phyloP scores from a whole-genome alignment of 192 early-diverging fungal species.

The Coemansia guatemalensis region DNA sequence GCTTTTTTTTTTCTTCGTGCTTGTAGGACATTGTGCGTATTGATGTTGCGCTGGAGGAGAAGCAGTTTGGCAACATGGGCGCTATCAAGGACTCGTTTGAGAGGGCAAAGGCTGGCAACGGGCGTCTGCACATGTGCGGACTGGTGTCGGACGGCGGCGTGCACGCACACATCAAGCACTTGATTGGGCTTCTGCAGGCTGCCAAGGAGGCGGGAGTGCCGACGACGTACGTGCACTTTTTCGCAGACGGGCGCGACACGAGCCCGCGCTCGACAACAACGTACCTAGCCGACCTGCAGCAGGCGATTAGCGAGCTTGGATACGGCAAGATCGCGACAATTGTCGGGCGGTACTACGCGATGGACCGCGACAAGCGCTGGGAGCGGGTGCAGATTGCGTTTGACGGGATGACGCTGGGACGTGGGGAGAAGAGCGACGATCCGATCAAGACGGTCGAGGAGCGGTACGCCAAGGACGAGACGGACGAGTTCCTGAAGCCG shows the following conservation, averaged over 20 bases:
- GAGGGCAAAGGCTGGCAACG: slow-evolving; percentile 75
- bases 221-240: slow-evolving; percentile 90
- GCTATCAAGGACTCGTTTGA: slow-evolving; percentile 82
- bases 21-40: slow-evolving; percentile 96
- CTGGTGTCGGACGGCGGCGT: slow-evolving; percentile 98
- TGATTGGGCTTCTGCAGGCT: slow-evolving; percentile 75
- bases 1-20: background rate
- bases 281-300: slow-evolving; percentile 75
- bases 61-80: slow-evolving; percentile 71
- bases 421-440: slow-evolving; percentile 72
- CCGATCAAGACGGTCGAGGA: slow-evolving; percentile 71
- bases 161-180: slow-evolving; percentile 93
- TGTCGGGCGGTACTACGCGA: slow-evolving; percentile 97
- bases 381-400: slow-evolving; percentile 95
- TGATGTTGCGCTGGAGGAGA: slow-evolving; percentile 86
- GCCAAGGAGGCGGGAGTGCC: slow-evolving; percentile 86
- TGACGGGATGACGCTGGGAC: slow-evolving; percentile 79
- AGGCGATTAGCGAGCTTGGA: slow-evolving; percentile 54
- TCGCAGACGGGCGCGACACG: slow-evolving; percentile 97
- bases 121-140: slow-evolving; percentile 89
- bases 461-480: slow-evolving; percentile 84
- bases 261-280: slow-evolving; percentile 80
- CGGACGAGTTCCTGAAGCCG: slow-evolving; percentile 99
- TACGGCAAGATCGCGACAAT: slow-evolving; percentile 94
- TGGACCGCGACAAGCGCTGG: slow-evolving; percentile 99